A percentile compares a stretch with the other conserved stretches of the same genome.
These are phyloP conservation scores for Phialemonium atrogriseum DNA, from an alignment of 2,329 filamentous ascomycete species.

Conservation along the genomic window DNA sequence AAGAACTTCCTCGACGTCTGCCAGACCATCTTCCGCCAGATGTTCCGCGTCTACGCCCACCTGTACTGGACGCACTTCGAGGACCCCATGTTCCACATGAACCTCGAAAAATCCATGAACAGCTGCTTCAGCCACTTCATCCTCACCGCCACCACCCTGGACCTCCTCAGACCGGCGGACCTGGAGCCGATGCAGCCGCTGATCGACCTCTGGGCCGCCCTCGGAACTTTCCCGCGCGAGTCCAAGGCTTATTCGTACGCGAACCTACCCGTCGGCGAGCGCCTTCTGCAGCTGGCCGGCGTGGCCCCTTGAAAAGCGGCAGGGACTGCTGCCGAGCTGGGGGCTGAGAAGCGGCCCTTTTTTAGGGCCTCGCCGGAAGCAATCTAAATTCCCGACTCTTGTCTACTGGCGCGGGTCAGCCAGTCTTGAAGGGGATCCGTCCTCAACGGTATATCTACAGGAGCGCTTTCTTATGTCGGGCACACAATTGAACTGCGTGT, in stretches of 20 bases:
- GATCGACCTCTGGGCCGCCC: conserved; percentile 84
- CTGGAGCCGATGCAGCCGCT: conserved; percentile 93
- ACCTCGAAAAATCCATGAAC: conserved; percentile 73
- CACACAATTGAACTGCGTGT: no score
- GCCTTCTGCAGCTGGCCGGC: conserved; percentile 39
- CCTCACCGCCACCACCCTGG: conserved; percentile 69
- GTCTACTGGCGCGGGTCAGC: no score
- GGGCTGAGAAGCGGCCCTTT: no score
- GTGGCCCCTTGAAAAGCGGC: no score
- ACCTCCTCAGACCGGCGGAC: conserved; percentile 81
- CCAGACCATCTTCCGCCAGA: conserved; percentile 91
- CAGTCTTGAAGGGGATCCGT: no score
- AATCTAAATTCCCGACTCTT: no score
- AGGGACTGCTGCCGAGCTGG: no score
- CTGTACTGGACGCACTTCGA: conserved; percentile 95
- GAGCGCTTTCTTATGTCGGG: no score
- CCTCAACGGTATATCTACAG: no score
- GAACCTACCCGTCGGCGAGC: conserved; percentile 52
- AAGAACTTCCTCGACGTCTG: conserved; percentile 83
- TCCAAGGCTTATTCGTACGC: conserved; percentile 60
- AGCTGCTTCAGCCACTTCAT: conserved; percentile 84
- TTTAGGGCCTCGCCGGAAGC: no score
- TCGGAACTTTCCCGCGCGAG: conserved; percentile 76
- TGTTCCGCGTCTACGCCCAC: conserved; percentile 97
- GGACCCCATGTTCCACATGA: conserved; percentile 76